These are phyloP conservation scores for Inosperma sp. DNA, from an alignment of 768 basidiomycete genomes.

Conservation along the genomic window DNA sequence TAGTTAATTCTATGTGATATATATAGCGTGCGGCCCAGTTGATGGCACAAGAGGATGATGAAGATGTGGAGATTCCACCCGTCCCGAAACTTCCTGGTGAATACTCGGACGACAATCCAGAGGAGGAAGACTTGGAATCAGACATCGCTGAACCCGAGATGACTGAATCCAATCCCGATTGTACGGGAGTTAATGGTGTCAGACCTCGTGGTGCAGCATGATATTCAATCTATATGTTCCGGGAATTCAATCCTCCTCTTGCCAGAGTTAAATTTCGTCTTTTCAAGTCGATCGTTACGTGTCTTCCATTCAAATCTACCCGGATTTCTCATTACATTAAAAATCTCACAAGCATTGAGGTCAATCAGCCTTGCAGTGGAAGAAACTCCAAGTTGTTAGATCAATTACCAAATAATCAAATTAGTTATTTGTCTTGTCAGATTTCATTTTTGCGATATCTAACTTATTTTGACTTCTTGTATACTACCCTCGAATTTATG, in stretches of 20 bases:
- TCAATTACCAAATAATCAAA: too few relatives aligned
- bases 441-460: too few relatives aligned
- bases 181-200: slow-evolving; percentile 28
- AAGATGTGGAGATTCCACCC: slow-evolving; percentile 28
- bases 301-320: too few relatives aligned
- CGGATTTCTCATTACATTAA: too few relatives aligned
- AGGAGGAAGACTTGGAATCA: slow-evolving; percentile 22
- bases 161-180: slow-evolving; percentile 7
- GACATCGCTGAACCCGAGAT: slow-evolving; percentile 17
- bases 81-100: slow-evolving; percentile 16
- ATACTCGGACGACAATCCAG: slow-evolving; percentile 20
- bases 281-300: too few relatives aligned
- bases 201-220: slow-evolving; percentile 10
- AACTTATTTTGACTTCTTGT: too few relatives aligned
- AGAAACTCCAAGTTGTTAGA: too few relatives aligned
- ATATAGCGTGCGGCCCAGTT: slow-evolving; percentile 59
- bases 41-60: slow-evolving; percentile 58
- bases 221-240: background rate
- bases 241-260: background rate
- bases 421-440: too few relatives aligned
- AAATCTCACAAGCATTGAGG: too few relatives aligned
- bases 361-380: too few relatives aligned
- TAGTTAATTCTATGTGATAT: slow-evolving; percentile 5
- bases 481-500: slow-evolving; percentile 13
- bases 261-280: too few relatives aligned